A percentile compares a stretch with the other conserved stretches of the same genome.
Conservation (phyloP, 306 rosid species). For the Vigna radiata region DNA sequence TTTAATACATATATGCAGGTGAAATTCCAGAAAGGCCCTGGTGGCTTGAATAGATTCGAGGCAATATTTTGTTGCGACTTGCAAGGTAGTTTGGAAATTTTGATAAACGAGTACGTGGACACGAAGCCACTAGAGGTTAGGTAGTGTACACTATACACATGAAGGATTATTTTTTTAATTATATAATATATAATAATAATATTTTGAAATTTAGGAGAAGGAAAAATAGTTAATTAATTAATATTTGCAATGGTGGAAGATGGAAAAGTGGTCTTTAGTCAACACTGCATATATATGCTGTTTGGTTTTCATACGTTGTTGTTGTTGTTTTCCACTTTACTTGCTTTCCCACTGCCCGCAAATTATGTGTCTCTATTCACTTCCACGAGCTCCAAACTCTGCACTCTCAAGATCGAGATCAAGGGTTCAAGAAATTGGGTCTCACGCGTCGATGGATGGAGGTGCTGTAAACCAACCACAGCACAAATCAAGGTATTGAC, state of each 20-base stretch:
- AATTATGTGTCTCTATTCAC: slow-evolving; percentile 7
- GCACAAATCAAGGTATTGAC: slow-evolving; percentile 64
- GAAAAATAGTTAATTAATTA: slow-evolving; percentile 1
- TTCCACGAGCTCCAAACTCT: not conserved
- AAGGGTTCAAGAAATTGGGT: not conserved
- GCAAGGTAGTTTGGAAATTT: slow-evolving; percentile 40
- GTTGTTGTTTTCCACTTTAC: slow-evolving; percentile 28
- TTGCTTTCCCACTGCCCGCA: slow-evolving; percentile 38
- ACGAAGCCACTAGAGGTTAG: slow-evolving; percentile 18
- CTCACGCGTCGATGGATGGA: not conserved
- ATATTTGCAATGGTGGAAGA: slow-evolving; percentile 30
- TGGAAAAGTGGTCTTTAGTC: slow-evolving; percentile 44
- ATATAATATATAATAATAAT: not conserved
- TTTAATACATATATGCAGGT: too few species aligned
- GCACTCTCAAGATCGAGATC: not conserved
- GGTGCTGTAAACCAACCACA: slow-evolving; percentile 11
- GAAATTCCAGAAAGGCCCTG: slow-evolving; percentile 40
- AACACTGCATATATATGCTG: not conserved
- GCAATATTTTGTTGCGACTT: slow-evolving; percentile 33
- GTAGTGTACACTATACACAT: not conserved
- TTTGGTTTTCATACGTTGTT: slow-evolving; percentile 27
- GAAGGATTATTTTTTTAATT: not conserved
- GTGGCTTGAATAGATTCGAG: slow-evolving; percentile 6
- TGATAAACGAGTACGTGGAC: slow-evolving; percentile 33
- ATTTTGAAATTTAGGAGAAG: slow-evolving; percentile 34